Conservation (phyloP, 2,329 filamentous ascomycete species). For the Cercospora citrullina region DNA sequence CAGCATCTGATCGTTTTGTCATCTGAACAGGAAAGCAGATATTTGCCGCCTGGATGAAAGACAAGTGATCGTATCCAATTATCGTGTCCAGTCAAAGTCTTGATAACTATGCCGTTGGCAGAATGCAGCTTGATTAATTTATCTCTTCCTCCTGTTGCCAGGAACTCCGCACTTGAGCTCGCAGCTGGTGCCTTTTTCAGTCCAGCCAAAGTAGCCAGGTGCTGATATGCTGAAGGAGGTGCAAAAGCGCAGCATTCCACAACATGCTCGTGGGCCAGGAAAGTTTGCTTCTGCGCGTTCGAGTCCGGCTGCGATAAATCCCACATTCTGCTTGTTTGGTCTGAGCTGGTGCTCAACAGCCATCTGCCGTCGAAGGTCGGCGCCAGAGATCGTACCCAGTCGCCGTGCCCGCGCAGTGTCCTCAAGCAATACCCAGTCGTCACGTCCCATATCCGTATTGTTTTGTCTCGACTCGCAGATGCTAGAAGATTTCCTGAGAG, state of each 20-base stretch:
- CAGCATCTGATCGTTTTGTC: constrained; percentile 93
- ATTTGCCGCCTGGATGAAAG: constrained; percentile 91
- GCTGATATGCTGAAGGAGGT: constrained; percentile 72
- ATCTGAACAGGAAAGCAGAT: constrained; percentile 79
- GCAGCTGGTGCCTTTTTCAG: constrained; percentile 77
- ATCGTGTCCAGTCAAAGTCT: constrained; percentile 82
- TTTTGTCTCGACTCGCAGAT: constrained; percentile 81
- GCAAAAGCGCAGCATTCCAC: constrained; percentile 86
- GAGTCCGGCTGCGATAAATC: constrained; percentile 74
- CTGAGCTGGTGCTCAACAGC: constrained; percentile 78
- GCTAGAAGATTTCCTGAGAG: constrained; percentile 83
- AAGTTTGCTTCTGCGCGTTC: constrained; percentile 62
- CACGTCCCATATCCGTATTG: constrained; percentile 86
- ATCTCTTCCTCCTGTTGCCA: constrained; percentile 85
- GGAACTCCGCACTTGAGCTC: constrained; percentile 77
- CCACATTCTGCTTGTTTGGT: constrained; percentile 81
- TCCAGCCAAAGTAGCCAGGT: constrained; percentile 75
- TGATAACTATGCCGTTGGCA: constrained; percentile 77
- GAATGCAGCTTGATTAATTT: constrained; percentile 93
- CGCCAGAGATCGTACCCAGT: constrained; percentile 87
- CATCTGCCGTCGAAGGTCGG: constrained; percentile 81
- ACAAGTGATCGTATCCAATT: constrained; percentile 88
- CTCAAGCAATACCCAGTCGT: constrained; percentile 90
- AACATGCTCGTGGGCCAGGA: constrained; percentile 83
- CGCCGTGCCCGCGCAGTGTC: constrained; percentile 80